Evolutionary conservation across 768 basidiomycete genomes (phyloP).

Genomic region (Cyclocybe cylindracea): DNA sequence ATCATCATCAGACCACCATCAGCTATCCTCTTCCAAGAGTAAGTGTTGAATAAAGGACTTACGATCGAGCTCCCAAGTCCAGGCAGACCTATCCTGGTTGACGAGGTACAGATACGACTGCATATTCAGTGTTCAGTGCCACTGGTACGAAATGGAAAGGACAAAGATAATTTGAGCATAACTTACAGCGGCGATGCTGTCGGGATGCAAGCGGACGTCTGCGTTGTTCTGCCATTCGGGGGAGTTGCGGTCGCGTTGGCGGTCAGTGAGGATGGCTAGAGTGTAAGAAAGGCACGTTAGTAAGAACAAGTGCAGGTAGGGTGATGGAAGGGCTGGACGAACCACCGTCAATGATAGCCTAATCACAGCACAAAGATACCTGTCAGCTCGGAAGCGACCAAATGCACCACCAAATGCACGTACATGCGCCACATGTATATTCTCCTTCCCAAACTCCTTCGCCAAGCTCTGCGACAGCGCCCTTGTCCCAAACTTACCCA

Average conservation of each 20-base stretch:
- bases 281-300: neutral
- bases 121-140: neutral
- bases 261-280: conserved; percentile 38
- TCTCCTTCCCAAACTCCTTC: conserved; percentile 74
- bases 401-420: conserved; percentile 36
- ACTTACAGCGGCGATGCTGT: conserved; percentile 69
- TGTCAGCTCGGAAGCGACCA: neutral
- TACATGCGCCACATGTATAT: conserved; percentile 78
- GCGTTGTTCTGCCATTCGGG: conserved; percentile 44
- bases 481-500: conserved; percentile 62
- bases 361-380: neutral
- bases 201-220: conserved; percentile 55
- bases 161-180: neutral
- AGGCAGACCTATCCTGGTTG: conserved; percentile 69
- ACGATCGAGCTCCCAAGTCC: conserved; percentile 84
- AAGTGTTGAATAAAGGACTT: conserved; percentile 27
- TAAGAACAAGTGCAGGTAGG: neutral
- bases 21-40: neutral
- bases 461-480: conserved; percentile 70
- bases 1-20: neutral
- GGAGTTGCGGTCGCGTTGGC: conserved; percentile 26
- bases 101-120: conserved; percentile 69
- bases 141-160: neutral
- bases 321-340: conserved; percentile 10
- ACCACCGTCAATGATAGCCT: conserved; percentile 76